Conservation (phyloP, 2,329 filamentous ascomycete genomes). For the Ophiostoma perfectum region DNA sequence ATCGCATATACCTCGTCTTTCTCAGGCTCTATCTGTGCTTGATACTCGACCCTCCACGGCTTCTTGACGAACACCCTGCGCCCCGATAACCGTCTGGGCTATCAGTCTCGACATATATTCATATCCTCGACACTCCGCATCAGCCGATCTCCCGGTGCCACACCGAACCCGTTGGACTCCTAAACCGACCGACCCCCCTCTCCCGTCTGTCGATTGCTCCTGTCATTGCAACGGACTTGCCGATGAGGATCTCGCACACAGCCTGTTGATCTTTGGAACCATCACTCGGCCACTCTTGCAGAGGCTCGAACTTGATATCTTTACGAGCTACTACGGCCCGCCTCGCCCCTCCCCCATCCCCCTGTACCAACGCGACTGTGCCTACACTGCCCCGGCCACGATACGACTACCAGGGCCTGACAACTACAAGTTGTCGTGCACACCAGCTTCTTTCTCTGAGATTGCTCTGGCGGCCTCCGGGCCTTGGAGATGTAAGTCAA, state of each 20-base stretch:
- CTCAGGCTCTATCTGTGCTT: neutral
- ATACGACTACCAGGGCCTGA: conserved; percentile 12
- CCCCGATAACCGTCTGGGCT: neutral
- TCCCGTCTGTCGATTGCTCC: neutral
- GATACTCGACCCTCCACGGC: neutral
- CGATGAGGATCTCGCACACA: conserved; percentile 12
- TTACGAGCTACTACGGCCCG: neutral
- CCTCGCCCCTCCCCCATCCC: neutral
- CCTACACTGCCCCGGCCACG: conserved; percentile 12
- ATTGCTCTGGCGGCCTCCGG: conserved; percentile 26
- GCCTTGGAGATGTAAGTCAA: conserved; percentile 23
- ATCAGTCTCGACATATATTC: neutral
- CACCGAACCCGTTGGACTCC: neutral
- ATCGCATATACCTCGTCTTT: neutral
- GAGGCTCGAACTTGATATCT: neutral
- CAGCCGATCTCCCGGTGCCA: neutral
- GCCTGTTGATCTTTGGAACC: neutral
- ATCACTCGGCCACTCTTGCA: neutral
- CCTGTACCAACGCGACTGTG: conserved; percentile 12
- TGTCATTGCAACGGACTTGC: conserved; percentile 8
- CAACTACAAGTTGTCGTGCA: conserved; percentile 12
- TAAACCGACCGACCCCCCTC: neutral
- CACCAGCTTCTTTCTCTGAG: conserved; percentile 9
- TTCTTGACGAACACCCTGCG: neutral
- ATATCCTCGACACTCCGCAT: neutral